phyloP scores from a whole-genome alignment of 495 filamentous ascomycete species.

The Aspergillus panamensis region DNA sequence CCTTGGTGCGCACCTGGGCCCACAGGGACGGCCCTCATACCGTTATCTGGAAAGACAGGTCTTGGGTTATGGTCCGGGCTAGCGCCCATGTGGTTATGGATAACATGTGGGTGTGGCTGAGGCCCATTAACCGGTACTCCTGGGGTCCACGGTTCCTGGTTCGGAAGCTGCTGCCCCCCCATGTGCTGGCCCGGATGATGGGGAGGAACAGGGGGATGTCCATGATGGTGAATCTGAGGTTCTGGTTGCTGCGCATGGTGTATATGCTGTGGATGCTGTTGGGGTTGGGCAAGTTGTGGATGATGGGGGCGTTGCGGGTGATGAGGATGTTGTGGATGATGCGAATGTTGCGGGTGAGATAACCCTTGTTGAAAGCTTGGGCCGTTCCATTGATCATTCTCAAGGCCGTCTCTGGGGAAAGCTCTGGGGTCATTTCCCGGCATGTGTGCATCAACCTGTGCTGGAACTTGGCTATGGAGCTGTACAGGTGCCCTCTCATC shows the following conservation, averaged over 20 bases:
- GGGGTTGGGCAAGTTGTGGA: neutral
- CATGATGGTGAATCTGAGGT: conserved; percentile 11
- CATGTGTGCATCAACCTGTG: conserved; percentile 1
- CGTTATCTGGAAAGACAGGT: neutral
- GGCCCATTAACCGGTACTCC: conserved; percentile 4
- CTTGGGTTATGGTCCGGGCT: neutral
- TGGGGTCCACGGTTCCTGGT: conserved; percentile 9
- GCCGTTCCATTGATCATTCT: conserved; percentile 1
- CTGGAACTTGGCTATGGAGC: conserved; percentile 1
- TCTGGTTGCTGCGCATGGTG: conserved; percentile 7
- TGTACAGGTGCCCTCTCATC: neutral
- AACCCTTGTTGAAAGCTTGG: neutral
- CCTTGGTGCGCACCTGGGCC: conserved; percentile 3
- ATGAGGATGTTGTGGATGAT: neutral
- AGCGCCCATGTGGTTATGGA: conserved; percentile 1
- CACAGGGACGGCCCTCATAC: conserved; percentile 1
- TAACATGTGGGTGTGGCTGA: conserved; percentile 3
- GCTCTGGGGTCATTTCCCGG: conserved; percentile 1
- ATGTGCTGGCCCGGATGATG: neutral
- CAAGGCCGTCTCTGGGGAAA: neutral
- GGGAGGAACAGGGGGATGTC: conserved; percentile 2
- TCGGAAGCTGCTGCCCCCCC: neutral
- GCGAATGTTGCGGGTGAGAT: neutral
- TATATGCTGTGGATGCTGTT: neutral
- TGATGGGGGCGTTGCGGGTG: neutral